Evolutionary conservation across 2,329 filamentous ascomycete species (phyloP).

Genomic region (Dothideomycetidae sp.): DNA sequence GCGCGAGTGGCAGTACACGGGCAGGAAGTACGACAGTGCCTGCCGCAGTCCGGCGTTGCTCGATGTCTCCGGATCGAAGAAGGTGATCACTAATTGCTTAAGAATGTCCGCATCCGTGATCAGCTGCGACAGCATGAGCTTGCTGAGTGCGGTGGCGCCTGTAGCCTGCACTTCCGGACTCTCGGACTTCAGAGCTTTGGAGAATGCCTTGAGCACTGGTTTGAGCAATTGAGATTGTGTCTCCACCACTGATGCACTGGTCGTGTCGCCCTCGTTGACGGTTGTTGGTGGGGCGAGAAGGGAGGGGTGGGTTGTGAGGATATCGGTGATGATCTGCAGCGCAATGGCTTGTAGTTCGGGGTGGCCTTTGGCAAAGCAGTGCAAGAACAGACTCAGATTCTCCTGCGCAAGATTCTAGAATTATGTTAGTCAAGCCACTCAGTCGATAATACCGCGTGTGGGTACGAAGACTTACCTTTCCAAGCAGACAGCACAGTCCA

Average conservation of each 20-base stretch:
- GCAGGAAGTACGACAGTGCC: constrained; percentile 82
- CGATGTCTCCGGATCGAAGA: constrained; percentile 71
- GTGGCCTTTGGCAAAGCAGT: constrained; percentile 90
- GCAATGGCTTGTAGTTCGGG: constrained; percentile 79
- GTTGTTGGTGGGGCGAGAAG: constrained; percentile 46
- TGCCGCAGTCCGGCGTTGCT: constrained; percentile 73
- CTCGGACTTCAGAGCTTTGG: constrained; percentile 63
- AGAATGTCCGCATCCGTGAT: constrained; percentile 63
- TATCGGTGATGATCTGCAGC: constrained; percentile 82
- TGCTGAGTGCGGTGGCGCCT: constrained; percentile 68
- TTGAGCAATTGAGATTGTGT: constrained; percentile 33
- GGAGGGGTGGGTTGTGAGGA: constrained; percentile 75
- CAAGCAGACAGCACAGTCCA: constrained; percentile 79
- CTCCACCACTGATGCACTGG: constrained; percentile 25
- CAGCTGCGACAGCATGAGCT: constrained; percentile 68
- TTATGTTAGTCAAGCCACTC: constrained; percentile 12
- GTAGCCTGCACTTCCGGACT: constrained; percentile 63
- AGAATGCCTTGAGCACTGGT: constrained; percentile 68
- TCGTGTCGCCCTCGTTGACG: constrained; percentile 26
- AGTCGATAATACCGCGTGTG: too few species aligned
- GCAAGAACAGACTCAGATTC: constrained; percentile 84
- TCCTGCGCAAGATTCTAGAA: constrained; percentile 69
- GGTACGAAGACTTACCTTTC: constrained; percentile 42
- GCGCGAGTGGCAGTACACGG: constrained; percentile 81
- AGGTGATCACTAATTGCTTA: constrained; percentile 68